phyloP scores from a whole-genome alignment of 2,329 filamentous ascomycete species.

The Incumbomyces delicatus region DNA sequence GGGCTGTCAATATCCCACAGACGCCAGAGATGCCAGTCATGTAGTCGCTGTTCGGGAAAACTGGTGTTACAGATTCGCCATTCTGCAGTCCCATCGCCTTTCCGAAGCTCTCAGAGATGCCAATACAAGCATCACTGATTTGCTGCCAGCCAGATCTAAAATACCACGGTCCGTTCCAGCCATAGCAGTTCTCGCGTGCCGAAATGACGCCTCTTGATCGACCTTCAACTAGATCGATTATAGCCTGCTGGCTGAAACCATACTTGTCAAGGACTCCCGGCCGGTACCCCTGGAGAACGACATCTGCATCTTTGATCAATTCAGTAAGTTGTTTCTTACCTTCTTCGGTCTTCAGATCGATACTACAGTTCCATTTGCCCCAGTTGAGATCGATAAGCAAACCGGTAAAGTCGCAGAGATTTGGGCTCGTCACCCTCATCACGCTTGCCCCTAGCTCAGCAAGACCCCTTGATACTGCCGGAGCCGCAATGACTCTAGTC shows the following conservation, averaged over 20 bases:
- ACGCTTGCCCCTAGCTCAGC: conserved; percentile 39
- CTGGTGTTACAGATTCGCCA: conserved; percentile 30
- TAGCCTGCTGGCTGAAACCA: conserved; percentile 46
- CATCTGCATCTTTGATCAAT: conserved; percentile 41
- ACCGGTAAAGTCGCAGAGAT: conserved; percentile 37
- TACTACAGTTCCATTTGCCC: conserved; percentile 56
- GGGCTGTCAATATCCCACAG: conserved; percentile 54
- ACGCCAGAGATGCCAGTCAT: conserved; percentile 64
- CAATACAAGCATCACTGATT: conserved; percentile 37
- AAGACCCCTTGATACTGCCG: conserved; percentile 33
- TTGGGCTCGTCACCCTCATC: conserved; percentile 36
- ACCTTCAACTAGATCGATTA: conserved; percentile 31
- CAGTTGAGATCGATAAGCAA: conserved; percentile 65
- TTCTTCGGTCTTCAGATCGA: conserved; percentile 38
- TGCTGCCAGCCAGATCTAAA: conserved; percentile 44
- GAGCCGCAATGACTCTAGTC: conserved; percentile 37
- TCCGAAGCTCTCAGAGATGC: conserved; percentile 30
- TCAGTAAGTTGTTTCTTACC: conserved; percentile 33
- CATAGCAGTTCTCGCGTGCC: conserved; percentile 44
- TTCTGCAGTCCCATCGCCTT: conserved; percentile 26
- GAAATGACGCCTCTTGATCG: conserved; percentile 39
- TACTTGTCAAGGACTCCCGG: conserved; percentile 44
- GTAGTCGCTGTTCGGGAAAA: conserved; percentile 51
- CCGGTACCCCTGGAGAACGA: conserved; percentile 47
- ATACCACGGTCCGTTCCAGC: conserved; percentile 37